These are phyloP conservation scores for Pythium rishiriense DNA, from an alignment of 352 stramenopile species.

Conservation along the genomic window DNA sequence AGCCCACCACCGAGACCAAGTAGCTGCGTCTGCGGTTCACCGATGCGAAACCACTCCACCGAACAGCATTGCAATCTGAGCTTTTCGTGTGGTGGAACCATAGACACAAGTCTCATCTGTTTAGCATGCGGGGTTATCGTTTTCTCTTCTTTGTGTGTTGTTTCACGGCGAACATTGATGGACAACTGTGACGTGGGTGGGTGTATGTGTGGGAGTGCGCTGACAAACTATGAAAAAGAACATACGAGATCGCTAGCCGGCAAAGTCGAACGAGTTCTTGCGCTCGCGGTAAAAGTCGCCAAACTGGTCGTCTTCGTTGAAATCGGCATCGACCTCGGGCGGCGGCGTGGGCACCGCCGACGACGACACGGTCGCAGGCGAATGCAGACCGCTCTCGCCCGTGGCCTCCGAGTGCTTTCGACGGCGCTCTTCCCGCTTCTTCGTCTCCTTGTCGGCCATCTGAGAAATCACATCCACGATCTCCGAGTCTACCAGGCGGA, in stretches of 20 bases:
- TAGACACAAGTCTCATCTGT: background rate
- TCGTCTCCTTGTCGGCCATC: constrained; percentile 73
- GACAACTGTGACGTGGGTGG: background rate
- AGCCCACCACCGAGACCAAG: background rate
- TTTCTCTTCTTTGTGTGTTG: background rate
- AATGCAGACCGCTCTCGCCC: constrained; percentile 19
- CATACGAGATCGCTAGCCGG: constrained; percentile 30
- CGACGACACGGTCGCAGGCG: constrained; percentile 28
- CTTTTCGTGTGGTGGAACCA: background rate
- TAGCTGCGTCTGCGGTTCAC: background rate
- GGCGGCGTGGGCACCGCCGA: constrained; percentile 26
- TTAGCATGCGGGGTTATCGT: background rate
- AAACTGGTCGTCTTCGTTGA: constrained; percentile 27
- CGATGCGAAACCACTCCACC: too few species aligned
- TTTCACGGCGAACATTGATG: background rate
- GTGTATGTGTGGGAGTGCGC: background rate
- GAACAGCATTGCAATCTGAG: background rate
- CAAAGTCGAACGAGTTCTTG: constrained; percentile 70
- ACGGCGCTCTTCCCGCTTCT: constrained; percentile 53
- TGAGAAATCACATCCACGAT: constrained; percentile 79
- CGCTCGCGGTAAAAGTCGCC: constrained; percentile 55
- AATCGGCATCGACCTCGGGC: constrained; percentile 15
- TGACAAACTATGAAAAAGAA: background rate
- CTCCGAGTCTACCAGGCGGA: constrained; percentile 47
- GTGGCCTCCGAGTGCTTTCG: constrained; percentile 26